Percentiles rank a stretch among this genome's conserved stretches.
phyloP scores from a whole-genome alignment of 2,329 filamentous ascomycete genomes.

The Sporothrix inflata region DNA sequence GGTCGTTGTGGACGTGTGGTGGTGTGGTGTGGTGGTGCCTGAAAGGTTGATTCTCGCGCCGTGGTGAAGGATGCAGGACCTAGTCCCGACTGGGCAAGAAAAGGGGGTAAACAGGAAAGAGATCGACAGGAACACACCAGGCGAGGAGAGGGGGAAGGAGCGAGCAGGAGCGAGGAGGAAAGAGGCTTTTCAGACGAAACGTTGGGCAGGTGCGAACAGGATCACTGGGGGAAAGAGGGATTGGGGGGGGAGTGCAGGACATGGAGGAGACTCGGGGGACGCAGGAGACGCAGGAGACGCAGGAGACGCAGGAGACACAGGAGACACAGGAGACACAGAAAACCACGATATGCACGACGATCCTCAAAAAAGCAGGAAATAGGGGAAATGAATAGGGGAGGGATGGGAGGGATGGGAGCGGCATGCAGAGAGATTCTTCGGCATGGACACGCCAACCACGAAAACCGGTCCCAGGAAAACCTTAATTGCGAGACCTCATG shows the following conservation, averaged over 20 bases:
- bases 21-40: neutral
- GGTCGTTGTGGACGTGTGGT: neutral
- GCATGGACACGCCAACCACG: neutral
- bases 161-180: neutral
- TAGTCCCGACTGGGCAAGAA: neutral
- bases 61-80: neutral
- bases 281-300: neutral
- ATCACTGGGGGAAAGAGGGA: neutral
- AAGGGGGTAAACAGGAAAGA: neutral
- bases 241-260: neutral
- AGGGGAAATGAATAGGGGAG: slow-evolving; percentile 6
- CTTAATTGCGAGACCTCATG: neutral
- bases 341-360: neutral
- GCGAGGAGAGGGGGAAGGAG: slow-evolving; percentile 2
- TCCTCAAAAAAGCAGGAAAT: slow-evolving; percentile 1
- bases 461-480: neutral
- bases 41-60: neutral
- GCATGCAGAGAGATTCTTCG: slow-evolving; percentile 8
- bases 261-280: too few species aligned
- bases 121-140: slow-evolving; percentile 20
- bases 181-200: neutral
- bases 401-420: neutral
- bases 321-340: neutral
- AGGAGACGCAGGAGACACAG: neutral
- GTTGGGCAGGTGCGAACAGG: neutral